Evolutionary conservation across 106 monocot genomes (phyloP), one percentile per base, ranked within the genome.

Genomic region (Xerophyta viscosa): DNA sequence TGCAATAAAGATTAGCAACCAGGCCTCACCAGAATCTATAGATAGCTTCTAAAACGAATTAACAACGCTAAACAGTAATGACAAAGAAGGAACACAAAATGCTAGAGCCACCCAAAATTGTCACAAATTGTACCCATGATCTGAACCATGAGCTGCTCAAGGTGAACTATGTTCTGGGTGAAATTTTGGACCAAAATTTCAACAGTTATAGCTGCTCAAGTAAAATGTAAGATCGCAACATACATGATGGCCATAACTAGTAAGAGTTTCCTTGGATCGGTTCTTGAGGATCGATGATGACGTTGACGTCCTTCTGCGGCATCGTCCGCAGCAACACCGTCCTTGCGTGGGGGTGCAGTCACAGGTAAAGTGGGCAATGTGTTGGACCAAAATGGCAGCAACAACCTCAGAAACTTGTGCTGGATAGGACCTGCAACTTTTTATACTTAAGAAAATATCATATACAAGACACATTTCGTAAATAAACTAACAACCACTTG

Each of bases 331-430:
- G 44, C 36, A 58, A 47, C 27, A 52, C 63, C 65, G 49, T 87
- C 88, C 65, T 76, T 96, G 27, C 78, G 78, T 19, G 81, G 67
- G n/a, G 94, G 88, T 63, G 88, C 88, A 52, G 88, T 88, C 54
- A 96, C 85, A 21, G 88, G 94, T 51, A 96, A 65, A 33, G 76
- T 88, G 20, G 94, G 94, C 64, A 96, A 43, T n/a, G 77, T 63
- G 66, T 44, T 96, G 31, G 96, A 96, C 96, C 96, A 96, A 69
- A 96, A 96, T 52, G 96, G 96, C 22, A 96, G 63, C 54, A 96
- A 56, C 57, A 96, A 54, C 66, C 96, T 84, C 29, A 96, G 52
- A 66, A 96, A 73, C 54, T 82, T 96, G 41, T 85, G 76, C 18
- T 70, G 77, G 29, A 89, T 66, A 41, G 89, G 62, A 33, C 96